A percentile compares a stretch with the other conserved stretches of the same genome.
Evolutionary conservation across 2,329 filamentous ascomycete genomes (phyloP).

Genomic region (Pseudogymnoascus sp.): DNA sequence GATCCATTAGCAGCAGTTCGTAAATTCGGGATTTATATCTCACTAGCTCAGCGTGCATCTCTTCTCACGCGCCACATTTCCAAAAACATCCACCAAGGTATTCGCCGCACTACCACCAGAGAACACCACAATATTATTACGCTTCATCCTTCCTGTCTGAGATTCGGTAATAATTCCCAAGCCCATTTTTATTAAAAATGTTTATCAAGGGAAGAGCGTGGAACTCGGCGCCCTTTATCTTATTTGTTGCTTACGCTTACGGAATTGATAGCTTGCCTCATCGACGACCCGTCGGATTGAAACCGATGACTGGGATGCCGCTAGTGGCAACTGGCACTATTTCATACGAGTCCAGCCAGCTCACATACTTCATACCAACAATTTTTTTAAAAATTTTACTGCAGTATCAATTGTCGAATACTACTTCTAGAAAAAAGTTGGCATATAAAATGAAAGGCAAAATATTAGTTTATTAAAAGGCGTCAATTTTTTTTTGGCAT

Average conservation of each 20-base stretch:
- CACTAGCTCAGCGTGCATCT: slow-evolving; percentile 29
- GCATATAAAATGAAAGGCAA: not conserved
- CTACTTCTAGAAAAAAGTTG: not conserved
- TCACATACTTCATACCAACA: not conserved
- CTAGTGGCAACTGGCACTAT: not conserved
- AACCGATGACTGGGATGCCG: not conserved
- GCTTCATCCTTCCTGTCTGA: not conserved
- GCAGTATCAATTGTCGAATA: not conserved
- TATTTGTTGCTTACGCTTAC: not conserved
- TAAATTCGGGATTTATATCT: slow-evolving; percentile 14
- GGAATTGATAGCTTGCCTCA: not conserved
- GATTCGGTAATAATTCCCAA: slow-evolving; percentile 6
- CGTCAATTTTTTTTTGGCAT: not conserved
- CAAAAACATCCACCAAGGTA: slow-evolving; percentile 86
- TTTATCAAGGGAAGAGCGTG: not conserved
- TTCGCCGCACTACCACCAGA: slow-evolving; percentile 93
- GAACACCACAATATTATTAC: slow-evolving; percentile 67
- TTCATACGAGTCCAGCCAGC: not conserved
- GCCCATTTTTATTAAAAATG: not conserved
- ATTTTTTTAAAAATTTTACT: not conserved
- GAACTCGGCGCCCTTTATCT: not conserved
- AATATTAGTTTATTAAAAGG: not conserved
- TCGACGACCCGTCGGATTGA: not conserved
- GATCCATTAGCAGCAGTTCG: slow-evolving; percentile 54
- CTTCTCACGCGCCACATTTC: slow-evolving; percentile 36